These are phyloP conservation scores for Pelargonium nanum DNA, from an alignment of 345 rosid genomes.

Conservation along the genomic window DNA sequence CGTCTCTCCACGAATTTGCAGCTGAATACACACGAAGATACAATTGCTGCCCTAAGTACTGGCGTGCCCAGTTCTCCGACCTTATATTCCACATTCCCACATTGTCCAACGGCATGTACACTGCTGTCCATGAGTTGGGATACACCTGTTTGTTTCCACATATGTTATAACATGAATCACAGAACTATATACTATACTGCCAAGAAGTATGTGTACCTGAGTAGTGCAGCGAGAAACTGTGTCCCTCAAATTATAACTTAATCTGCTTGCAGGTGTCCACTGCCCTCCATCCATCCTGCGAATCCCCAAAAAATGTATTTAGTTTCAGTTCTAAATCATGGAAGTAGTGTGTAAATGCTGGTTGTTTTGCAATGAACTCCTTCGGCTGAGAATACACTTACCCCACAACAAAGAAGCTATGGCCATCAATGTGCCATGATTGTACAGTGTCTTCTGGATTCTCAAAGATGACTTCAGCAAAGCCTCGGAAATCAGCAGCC, in stretches of 20 bases:
- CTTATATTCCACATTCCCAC: slow-evolving; percentile 78
- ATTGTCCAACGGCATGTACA: slow-evolving; percentile 58
- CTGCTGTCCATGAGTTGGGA: slow-evolving; percentile 64
- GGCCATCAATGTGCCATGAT: slow-evolving; percentile 87
- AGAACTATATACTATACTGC: neutral
- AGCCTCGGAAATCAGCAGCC: slow-evolving; percentile 57
- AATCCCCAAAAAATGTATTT: neutral
- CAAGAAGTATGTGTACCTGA: slow-evolving; percentile 29
- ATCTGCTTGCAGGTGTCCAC: slow-evolving; percentile 54
- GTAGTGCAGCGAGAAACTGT: slow-evolving; percentile 54
- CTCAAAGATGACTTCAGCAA: slow-evolving; percentile 63
- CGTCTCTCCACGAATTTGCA: slow-evolving; percentile 57
- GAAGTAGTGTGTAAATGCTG: too few relatives aligned
- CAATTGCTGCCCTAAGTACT: slow-evolving; percentile 63
- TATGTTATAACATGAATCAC: neutral
- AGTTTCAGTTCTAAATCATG: neutral
- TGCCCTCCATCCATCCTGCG: slow-evolving; percentile 66
- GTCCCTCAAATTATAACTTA: slow-evolving; percentile 47
- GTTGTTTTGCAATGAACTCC: too few relatives aligned
- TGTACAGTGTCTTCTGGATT: slow-evolving; percentile 63
- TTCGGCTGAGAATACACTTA: slow-evolving; percentile 19
- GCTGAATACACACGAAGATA: slow-evolving; percentile 47
- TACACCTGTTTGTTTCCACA: slow-evolving; percentile 34
- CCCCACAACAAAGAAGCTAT: slow-evolving; percentile 85
- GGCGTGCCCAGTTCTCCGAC: slow-evolving; percentile 61